Base-by-base conservation (phyloP, 495 filamentous ascomycete genomes). In the Extremus antarcticus region DNA sequence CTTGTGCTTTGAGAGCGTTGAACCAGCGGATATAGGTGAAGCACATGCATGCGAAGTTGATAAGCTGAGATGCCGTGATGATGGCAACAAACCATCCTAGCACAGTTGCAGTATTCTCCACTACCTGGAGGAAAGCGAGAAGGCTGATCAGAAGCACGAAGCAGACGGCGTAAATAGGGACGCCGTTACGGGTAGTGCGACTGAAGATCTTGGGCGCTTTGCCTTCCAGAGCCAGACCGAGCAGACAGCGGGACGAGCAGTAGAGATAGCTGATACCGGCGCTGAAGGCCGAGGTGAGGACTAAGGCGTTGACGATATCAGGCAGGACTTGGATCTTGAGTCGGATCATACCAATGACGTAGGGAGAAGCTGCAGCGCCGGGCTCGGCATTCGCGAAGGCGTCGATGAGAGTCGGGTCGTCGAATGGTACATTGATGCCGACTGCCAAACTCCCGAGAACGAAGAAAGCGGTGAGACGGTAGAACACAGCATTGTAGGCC, bases 401-500 rank as follows among this genome's bases (percentile, higher is more conserved):
- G 55, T 70, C 55, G 15, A 70, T 70, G 17, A 69, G 51, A 10
- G 7, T 23, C 21, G 51, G 21, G 53, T 67, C 63, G 43, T 62
- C 57, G 41, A 60, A 69, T 0, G 66, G 63, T n/a, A 76, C 72
- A 47, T 76, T 73, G 3, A 83, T 76, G 50, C 79, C 79, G 57
- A 82, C 80, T 0, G 73, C 73, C 22, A 83, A 66, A 1, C 73
- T 74, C 13, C 71, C 78, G 23, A 81, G 54, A 25, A 71, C 59
- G 69, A 94, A 94, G 75, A 95, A 94, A 72, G 91, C 78, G 50
- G 83, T 66, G 64, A 95, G 86, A 50, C 89, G 85, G 75, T 86
- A 90, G 69, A 94, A 91, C 55, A 88, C 86, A 53, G 86, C 79
- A 38, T 83, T 83, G 9, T 82, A 83, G 4, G 88, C 89, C 58